Conservation (phyloP, 2,329 filamentous ascomycete genomes). For the Trichoderma koningiopsis region DNA sequence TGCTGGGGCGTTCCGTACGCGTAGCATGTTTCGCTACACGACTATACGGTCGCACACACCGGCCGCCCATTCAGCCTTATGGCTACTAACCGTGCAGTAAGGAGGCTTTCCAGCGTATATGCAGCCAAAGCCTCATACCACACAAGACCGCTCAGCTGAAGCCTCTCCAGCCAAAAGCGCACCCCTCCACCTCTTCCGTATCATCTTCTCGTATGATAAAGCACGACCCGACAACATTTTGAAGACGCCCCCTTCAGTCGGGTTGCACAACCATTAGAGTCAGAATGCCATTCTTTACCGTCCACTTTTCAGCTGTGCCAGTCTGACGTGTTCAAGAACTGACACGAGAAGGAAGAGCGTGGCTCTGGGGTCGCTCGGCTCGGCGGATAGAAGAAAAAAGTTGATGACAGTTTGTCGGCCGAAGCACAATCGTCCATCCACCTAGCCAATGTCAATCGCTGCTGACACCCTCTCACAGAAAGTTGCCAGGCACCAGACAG, state of each 20-base stretch:
- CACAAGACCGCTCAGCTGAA: not conserved
- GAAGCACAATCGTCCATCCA: not conserved
- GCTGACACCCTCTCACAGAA: slow-evolving; percentile 3
- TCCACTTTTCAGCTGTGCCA: not conserved
- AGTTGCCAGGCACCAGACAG: not conserved
- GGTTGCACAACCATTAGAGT: not conserved
- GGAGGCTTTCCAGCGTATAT: not conserved
- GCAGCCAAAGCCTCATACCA: slow-evolving; percentile 2
- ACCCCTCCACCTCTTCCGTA: slow-evolving; percentile 7
- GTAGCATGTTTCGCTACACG: not conserved
- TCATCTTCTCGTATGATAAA: slow-evolving; percentile 10
- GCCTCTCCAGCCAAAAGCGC: not conserved
- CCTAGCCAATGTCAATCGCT: slow-evolving; percentile 10
- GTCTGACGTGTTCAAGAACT: slow-evolving; percentile 7
- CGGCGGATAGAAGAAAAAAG: not conserved
- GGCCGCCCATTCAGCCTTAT: slow-evolving; percentile 15
- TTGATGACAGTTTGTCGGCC: not conserved
- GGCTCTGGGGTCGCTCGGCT: not conserved
- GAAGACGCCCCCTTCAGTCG: not conserved
- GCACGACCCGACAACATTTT: slow-evolving; percentile 11
- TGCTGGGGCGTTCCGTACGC: not conserved
- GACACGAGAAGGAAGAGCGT: not conserved
- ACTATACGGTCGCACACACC: not conserved
- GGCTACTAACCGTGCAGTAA: not conserved
- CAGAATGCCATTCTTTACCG: not conserved